Base-by-base conservation (phyloP, 805 yeast species). In the Lipomyces yamadae region DNA sequence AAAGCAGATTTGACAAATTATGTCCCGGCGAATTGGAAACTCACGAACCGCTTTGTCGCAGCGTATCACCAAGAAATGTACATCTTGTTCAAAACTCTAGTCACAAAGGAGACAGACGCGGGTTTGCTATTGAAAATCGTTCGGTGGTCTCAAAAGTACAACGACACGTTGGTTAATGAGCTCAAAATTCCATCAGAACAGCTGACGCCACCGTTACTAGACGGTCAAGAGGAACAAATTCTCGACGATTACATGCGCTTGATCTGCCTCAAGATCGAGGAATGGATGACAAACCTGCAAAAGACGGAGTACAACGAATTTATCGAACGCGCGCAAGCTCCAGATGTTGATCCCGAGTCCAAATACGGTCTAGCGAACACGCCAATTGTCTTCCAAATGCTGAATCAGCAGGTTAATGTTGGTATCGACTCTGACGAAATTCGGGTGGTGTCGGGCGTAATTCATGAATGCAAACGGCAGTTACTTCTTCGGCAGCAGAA, bases 391-490 rank as follows among this genome's bases (percentile, higher is more conserved):
- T 87, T 90, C 76, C 86, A 90, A 68, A 89, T 92, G 88, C 85
- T 92, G 65, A 87, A 88, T n/a, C 97, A 92, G 74, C 97, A 92
- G 76, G 88, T 91, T 15, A 96, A 90, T 68, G 93, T 90, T 5
- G 95, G 96, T 0, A 90, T 92, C 0, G 93, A 89, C 39, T 86
- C 94, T 2, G 91, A 91, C 2, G 92, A 90, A 76, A 91, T 92
- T 5, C 84, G 88, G 69, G 89, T 92, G 34, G 80, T 92, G 42
- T 87, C 88, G 11, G 95, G 94, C 32, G 95, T 91, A 11, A 85
- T 92, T 15, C 87, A 84, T 61, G 86, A 88, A 66, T 90, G 92
- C 81, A 84, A 89, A 39, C 80, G 79, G 5, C 80, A 90, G 60
- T 81, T 91, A 68, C 79, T 84, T 59, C 77, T 82, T 62, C 81